Evolutionary conservation across 257 asterid species (phyloP).

Genomic region (Scutellaria barbata): DNA sequence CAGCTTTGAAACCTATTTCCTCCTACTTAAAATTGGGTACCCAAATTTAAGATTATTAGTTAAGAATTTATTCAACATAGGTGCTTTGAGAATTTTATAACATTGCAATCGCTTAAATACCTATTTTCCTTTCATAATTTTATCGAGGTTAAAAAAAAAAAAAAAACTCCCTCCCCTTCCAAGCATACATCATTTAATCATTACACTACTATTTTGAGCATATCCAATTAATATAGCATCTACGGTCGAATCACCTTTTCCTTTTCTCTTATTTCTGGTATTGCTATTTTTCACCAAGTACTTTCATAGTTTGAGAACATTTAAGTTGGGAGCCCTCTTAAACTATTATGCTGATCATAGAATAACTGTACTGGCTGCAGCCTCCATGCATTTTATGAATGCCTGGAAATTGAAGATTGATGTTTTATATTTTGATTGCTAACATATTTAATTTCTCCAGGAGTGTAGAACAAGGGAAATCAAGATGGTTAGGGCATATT

Average conservation of each 20-base stretch:
- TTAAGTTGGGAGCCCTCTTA: not conserved
- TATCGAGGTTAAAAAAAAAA: too few species aligned
- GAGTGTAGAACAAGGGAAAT: conserved; percentile 7
- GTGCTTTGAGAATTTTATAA: not conserved
- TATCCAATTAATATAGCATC: not conserved
- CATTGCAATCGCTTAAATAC: not conserved
- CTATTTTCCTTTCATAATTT: not conserved
- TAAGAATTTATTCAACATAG: not conserved
- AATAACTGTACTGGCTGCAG: not conserved
- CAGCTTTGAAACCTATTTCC: too few species aligned
- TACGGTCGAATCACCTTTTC: too few species aligned
- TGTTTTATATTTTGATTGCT: conserved; percentile 1
- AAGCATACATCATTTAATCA: not conserved
- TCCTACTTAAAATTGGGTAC: too few species aligned
- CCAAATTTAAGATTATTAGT: not conserved
- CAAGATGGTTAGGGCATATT: conserved; percentile 87
- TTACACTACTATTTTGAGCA: not conserved
- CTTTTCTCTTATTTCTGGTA: not conserved
- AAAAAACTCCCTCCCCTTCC: not conserved
- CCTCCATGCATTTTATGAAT: too few species aligned
- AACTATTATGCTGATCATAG: too few species aligned
- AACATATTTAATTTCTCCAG: not conserved
- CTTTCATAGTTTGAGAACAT: not conserved
- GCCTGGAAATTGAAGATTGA: too few species aligned
- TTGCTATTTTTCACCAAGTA: not conserved